These are phyloP conservation scores for Pyrenopolyporus hunteri DNA, from an alignment of 495 filamentous ascomycete genomes.

Conservation along the genomic window DNA sequence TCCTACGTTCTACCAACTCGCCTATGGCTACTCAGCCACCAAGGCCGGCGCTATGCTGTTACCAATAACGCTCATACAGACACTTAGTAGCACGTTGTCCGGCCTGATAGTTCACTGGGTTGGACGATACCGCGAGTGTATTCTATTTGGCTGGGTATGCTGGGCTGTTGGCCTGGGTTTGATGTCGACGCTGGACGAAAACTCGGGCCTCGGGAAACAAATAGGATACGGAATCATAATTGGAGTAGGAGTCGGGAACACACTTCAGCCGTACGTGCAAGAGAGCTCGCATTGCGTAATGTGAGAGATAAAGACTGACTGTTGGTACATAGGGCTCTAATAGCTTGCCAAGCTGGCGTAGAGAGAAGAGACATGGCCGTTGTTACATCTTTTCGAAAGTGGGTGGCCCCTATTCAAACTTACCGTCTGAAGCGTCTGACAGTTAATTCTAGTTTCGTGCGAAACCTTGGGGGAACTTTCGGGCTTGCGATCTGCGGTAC, in stretches of 20 bases:
- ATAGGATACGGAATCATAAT: constrained; percentile 60
- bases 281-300: constrained; percentile 1
- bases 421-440: not conserved
- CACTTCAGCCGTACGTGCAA: constrained; percentile 54
- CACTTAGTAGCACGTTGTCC: constrained; percentile 57
- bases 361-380: constrained; percentile 61
- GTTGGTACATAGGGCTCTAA: constrained; percentile 44
- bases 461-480: constrained; percentile 60
- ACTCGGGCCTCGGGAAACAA: constrained; percentile 58
- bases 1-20: constrained; percentile 62
- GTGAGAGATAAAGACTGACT: constrained; percentile 2
- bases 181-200: constrained; percentile 58
- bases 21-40: constrained; percentile 58
- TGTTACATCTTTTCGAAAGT: constrained; percentile 61
- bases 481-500: constrained; percentile 60
- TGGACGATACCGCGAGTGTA: constrained; percentile 60
- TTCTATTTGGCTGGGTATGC: constrained; percentile 57
- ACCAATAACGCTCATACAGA: constrained; percentile 60
- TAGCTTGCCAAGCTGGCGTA: constrained; percentile 60
- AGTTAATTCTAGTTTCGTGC: constrained; percentile 50
- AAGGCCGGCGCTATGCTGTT: constrained; percentile 59
- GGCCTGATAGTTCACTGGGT: constrained; percentile 59
- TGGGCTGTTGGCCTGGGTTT: constrained; percentile 61
- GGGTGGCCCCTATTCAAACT: constrained; percentile 19
- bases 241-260: constrained; percentile 60